Evolutionary conservation across 2,329 filamentous ascomycete species (phyloP).

Genomic region (Epichloe bromicola): DNA sequence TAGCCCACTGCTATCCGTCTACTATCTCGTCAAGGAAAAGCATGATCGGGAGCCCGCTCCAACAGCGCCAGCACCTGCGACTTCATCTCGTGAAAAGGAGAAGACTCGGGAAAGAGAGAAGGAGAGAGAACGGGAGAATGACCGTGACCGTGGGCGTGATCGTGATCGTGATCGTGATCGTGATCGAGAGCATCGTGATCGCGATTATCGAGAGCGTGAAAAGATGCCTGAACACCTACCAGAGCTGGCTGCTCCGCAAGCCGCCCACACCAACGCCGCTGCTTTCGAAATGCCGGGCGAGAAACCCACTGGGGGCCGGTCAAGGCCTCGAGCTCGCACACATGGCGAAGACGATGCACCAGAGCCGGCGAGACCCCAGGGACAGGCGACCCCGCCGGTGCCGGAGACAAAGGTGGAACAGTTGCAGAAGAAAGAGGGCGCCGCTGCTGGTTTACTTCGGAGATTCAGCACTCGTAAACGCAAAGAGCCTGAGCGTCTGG

Average conservation of each 20-base stretch:
- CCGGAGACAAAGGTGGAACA: constrained; percentile 47
- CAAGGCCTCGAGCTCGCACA: constrained; percentile 74
- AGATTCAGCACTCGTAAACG: constrained; percentile 81
- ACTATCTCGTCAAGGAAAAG: constrained; percentile 94
- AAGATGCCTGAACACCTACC: constrained; percentile 42
- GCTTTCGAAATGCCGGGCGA: constrained; percentile 84
- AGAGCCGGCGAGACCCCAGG: constrained; percentile 32
- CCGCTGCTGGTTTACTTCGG: constrained; percentile 70
- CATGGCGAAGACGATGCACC: constrained; percentile 87
- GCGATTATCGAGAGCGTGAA: constrained; percentile 15
- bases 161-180: constrained; percentile 2
- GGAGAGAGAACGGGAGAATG: constrained; percentile 15
- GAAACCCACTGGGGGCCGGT: constrained; percentile 70
- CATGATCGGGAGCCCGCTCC: constrained; percentile 56
- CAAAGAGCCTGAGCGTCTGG: constrained; percentile 50
- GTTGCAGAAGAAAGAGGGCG: constrained; percentile 69
- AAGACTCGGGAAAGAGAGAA: constrained; percentile 1
- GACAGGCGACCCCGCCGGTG: constrained; percentile 22
- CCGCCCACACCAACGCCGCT: constrained; percentile 76
- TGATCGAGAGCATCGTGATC: constrained; percentile 9
- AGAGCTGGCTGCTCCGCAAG: constrained; percentile 68
- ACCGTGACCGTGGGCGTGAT: constrained; percentile 13
- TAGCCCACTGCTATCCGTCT: constrained; percentile 82
- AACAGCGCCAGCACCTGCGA: constrained; percentile 36
- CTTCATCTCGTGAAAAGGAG: neutral